phyloP scores from a whole-genome alignment of 2,329 filamentous ascomycete genomes.

The Tolypocladium album region DNA sequence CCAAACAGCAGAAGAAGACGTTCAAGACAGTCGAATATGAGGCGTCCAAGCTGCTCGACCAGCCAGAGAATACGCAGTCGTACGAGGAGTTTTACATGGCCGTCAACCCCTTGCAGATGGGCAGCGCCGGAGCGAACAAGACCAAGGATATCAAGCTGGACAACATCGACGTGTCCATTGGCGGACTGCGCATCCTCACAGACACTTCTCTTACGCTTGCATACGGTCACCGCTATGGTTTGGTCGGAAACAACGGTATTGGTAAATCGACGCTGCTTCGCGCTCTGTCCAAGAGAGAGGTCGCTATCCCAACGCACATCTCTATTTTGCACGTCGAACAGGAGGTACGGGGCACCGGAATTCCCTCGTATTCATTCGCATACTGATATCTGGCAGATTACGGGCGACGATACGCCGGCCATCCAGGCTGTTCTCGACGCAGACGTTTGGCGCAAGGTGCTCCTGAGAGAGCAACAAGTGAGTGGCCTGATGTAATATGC shows the following conservation, averaged over 20 bases:
- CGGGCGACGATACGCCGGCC: slow-evolving; percentile 88
- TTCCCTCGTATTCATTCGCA: too few relatives aligned
- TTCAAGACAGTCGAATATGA: slow-evolving; percentile 99
- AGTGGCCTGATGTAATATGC: slow-evolving; percentile 16
- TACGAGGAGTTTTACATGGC: slow-evolving; percentile 99
- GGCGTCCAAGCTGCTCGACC: slow-evolving; percentile 77
- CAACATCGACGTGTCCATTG: slow-evolving; percentile 88
- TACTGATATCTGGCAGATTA: slow-evolving; percentile 47
- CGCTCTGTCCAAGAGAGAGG: slow-evolving; percentile 83
- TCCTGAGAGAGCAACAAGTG: slow-evolving; percentile 79
- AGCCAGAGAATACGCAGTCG: slow-evolving; percentile 72
- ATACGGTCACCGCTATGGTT: slow-evolving; percentile 87
- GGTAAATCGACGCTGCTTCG: slow-evolving; percentile 92
- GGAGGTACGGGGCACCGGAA: slow-evolving; percentile 45
- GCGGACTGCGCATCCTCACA: slow-evolving; percentile 76
- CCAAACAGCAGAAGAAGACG: slow-evolving; percentile 95
- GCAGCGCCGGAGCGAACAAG: slow-evolving; percentile 62
- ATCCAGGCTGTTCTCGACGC: slow-evolving; percentile 93
- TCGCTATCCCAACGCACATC: slow-evolving; percentile 92
- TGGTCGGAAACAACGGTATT: slow-evolving; percentile 99
- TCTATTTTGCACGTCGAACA: slow-evolving; percentile 98
- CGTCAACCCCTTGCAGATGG: slow-evolving; percentile 90
- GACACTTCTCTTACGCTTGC: slow-evolving; percentile 86
- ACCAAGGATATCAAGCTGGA: slow-evolving; percentile 99
- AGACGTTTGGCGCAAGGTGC: slow-evolving; percentile 95